Conservation (phyloP, 2,329 filamentous ascomycete species). For the Simplicillium sp. region DNA sequence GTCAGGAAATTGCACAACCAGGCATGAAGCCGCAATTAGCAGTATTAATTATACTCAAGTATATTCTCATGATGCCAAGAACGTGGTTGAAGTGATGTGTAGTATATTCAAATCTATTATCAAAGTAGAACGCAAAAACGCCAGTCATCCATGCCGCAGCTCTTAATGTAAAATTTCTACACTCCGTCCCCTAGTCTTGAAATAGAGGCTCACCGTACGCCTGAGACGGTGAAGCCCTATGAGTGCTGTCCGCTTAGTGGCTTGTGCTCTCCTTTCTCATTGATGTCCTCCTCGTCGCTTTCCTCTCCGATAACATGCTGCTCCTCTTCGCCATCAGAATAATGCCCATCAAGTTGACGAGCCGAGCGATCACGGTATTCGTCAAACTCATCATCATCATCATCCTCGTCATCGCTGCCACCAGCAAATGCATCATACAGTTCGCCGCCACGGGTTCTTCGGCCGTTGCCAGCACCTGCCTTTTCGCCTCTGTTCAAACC, state of each 20-base stretch:
- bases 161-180: too few species aligned
- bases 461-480: conserved; percentile 24
- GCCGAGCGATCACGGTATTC: conserved; percentile 29
- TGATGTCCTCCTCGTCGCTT: conserved; percentile 23
- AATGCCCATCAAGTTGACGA: conserved; percentile 14
- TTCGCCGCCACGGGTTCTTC: conserved; percentile 65
- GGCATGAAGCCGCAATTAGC: too few species aligned
- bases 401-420: conserved; percentile 65
- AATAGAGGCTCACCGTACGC: too few species aligned
- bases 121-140: too few species aligned
- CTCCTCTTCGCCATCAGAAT: conserved; percentile 24
- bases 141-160: too few species aligned
- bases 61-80: too few species aligned
- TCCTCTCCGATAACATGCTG: conserved; percentile 43
- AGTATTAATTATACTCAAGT: background rate
- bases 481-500: conserved; percentile 38
- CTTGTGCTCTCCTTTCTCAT: conserved; percentile 14
- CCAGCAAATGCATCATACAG: conserved; percentile 96
- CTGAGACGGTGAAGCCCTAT: too few species aligned
- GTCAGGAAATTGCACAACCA: too few species aligned
- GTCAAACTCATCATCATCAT: conserved; percentile 33
- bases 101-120: too few species aligned
- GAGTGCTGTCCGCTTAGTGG: conserved; percentile 12
- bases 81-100: too few species aligned
- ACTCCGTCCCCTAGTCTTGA: too few species aligned